Evolutionary conservation across 306 rosid genomes (phyloP), one percentile per base, ranked within the genome.

Genomic region (Prunus dulcis): DNA sequence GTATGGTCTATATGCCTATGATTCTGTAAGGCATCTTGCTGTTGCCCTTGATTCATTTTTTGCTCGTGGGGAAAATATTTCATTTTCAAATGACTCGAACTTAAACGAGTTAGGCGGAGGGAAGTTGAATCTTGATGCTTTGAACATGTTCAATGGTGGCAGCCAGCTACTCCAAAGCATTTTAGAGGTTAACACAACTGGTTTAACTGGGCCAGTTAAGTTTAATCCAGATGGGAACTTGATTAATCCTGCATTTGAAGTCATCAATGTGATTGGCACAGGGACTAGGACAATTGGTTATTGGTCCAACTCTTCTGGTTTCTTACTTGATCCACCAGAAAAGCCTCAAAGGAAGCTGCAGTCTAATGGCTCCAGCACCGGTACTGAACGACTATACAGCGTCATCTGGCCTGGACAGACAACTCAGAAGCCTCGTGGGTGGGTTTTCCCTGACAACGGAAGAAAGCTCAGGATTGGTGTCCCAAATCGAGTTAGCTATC

Each of bases 341-440:
- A 34, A 60, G 15, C 65, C 51, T 45, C 55, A 38, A 43, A 46
- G 12, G 62, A 63, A 38, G 71, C 9, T 38, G 45, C 76, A 11
- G 17, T 60, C 38, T 11, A 62, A 69, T 3, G 41, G 28, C n/a
- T 28, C 57, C 46, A 49, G 38, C 18, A 55, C 17, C 12, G 3
- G 23, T 3, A n/a, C 67, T 27, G 76, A 80, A 17, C 69, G 14
- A 27, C 19, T 80, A 13, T 74, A 75, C 67, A 25, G 72, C 25
- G 84, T 80, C 28, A 80, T 80, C 27, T 80, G 84, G 84, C 84
- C 84, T 2, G 80, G 84, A 41, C 76, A 80, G 69, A 50, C 68
- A 23, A 68, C 76, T 17, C 52, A 49, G 67, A 80, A 71, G 62
- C 84, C 84, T 19, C 80, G 76, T 0, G 84, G 80, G 4, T 80